A percentile compares a stretch with the other conserved stretches of the same genome.
Conservation (phyloP, 345 rosid species). For the Eucalyptus cloeziana region DNA sequence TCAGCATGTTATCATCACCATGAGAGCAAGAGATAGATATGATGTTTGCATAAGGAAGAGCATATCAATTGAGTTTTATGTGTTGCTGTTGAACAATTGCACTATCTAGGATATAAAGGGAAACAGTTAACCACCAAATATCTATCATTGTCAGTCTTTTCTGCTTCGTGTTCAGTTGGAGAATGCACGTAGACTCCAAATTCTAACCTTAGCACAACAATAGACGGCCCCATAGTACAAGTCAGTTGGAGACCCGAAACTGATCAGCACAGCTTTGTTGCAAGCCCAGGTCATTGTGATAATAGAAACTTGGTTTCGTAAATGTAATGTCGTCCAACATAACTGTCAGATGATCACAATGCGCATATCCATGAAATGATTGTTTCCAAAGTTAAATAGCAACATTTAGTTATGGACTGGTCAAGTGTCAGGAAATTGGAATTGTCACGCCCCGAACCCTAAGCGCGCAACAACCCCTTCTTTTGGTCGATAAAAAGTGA, state of each 20-base stretch:
- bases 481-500: too few relatives aligned
- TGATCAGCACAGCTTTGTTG: neutral
- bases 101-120: neutral
- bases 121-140: neutral
- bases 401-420: neutral
- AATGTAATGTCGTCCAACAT: neutral
- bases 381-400: too few relatives aligned
- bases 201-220: neutral
- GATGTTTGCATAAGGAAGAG: neutral
- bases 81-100: neutral
- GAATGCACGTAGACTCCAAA: neutral
- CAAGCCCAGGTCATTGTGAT: neutral
- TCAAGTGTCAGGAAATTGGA: neutral
- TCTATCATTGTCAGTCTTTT: neutral
- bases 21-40: neutral
- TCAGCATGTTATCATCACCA: neutral
- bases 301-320: neutral
- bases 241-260: neutral
- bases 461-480: too few relatives aligned
- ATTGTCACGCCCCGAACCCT: too few relatives aligned
- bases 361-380: neutral
- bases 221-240: neutral
- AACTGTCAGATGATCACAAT: neutral
- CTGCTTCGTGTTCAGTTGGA: neutral
- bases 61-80: neutral